Percentiles rank a stretch among this genome's conserved stretches.
phyloP scores from a whole-genome alignment of 208 protist genomes.

The Acanthamoeba triangularis region DNA sequence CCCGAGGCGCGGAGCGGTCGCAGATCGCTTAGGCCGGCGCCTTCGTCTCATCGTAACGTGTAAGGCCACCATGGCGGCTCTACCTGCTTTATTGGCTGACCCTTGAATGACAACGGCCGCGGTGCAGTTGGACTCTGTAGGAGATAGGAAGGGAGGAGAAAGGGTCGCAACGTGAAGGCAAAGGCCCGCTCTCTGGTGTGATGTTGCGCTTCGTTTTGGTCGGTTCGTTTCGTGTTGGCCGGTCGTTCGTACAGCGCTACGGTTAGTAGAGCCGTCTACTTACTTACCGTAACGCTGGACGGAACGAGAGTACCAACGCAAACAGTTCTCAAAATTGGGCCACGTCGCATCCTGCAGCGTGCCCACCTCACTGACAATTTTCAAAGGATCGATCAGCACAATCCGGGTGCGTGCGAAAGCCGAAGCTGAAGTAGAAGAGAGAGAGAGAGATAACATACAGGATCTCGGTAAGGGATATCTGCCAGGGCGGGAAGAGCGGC shows the following conservation, averaged over 20 bases:
- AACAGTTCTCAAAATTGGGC: constrained; percentile 39
- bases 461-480: not conserved
- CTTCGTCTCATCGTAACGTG: not conserved
- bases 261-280: not conserved
- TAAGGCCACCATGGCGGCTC: not conserved
- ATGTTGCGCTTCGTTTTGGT: not conserved
- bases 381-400: not conserved
- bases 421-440: not conserved
- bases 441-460: not conserved
- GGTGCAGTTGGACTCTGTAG: too few species aligned
- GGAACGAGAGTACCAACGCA: constrained; percentile 8
- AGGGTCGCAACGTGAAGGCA: too few species aligned
- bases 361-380: not conserved
- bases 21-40: not conserved
- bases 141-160: not conserved
- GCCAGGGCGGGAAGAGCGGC: constrained; percentile 15
- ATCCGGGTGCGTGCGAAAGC: not conserved
- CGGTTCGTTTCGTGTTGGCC: not conserved
- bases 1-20: not conserved
- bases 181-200: too few species aligned
- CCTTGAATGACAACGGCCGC: too few species aligned
- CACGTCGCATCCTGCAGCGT: constrained; percentile 11
- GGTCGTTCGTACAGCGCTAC: not conserved
- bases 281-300: constrained; percentile 12
- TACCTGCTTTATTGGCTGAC: not conserved